These are phyloP conservation scores for Citrullus colocynthis DNA, from an alignment of 306 rosid genomes.

Conservation along the genomic window DNA sequence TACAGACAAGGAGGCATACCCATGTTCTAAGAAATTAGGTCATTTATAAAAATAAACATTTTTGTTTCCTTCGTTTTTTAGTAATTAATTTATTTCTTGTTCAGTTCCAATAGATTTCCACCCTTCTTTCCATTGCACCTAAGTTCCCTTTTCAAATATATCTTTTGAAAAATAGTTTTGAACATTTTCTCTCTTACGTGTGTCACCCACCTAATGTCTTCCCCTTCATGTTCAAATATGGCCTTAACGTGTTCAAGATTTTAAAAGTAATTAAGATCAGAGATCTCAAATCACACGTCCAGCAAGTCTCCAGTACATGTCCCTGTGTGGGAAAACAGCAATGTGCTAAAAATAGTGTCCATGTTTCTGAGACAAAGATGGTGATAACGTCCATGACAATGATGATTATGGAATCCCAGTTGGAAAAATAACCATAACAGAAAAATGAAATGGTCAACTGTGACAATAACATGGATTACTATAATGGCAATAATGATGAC, in stretches of 20 bases:
- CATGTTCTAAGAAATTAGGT: neutral
- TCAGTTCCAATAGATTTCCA: neutral
- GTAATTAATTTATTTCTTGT: neutral
- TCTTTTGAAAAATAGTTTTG: neutral
- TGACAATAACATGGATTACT: neutral
- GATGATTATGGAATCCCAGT: neutral
- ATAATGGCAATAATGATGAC: neutral
- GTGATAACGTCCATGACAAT: neutral
- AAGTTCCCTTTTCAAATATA: neutral
- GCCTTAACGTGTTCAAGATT: neutral
- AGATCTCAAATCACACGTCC: neutral
- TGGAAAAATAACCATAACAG: neutral
- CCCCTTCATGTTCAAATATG: neutral
- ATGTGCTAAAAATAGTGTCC: neutral
- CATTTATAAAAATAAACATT: neutral
- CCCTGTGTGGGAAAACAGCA: neutral
- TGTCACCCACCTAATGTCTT: neutral
- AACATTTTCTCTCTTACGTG: neutral
- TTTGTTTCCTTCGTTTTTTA: neutral
- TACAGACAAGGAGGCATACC: neutral
- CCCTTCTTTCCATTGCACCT: neutral
- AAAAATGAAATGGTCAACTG: neutral
- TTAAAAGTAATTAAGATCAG: neutral
- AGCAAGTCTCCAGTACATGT: neutral
- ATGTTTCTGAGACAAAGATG: neutral